A percentile compares a stretch with the other conserved stretches of the same genome.
phyloP scores from a whole-genome alignment of 257 asterid species.

The Petunia secreta region DNA sequence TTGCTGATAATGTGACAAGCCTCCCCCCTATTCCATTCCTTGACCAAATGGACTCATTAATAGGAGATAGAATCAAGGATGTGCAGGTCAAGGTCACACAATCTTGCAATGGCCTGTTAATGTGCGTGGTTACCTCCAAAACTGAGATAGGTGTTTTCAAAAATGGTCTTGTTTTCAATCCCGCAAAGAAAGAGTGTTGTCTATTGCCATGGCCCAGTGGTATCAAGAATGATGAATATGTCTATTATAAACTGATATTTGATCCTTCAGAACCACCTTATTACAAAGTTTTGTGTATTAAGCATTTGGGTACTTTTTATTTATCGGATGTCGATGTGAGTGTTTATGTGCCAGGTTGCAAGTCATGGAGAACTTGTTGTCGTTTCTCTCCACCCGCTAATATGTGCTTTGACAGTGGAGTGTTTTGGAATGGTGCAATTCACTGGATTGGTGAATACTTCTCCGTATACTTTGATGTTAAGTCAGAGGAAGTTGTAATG shows the following conservation, averaged over 20 bases:
- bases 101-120: conserved; percentile 20
- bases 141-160: not conserved
- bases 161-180: not conserved
- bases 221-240: not conserved
- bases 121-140: not conserved
- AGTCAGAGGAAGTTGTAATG: not conserved
- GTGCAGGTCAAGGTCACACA: not conserved
- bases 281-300: conserved; percentile 14
- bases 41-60: too few species aligned
- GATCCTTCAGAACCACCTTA: conserved; percentile 3
- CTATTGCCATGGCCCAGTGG: not conserved
- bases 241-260: not conserved
- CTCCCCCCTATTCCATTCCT: too few species aligned
- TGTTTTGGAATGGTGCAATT: conserved; percentile 16
- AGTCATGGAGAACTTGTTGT: not conserved
- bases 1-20: too few species aligned
- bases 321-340: too few species aligned
- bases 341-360: not conserved
- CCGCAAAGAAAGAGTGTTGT: not conserved
- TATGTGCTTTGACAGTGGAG: not conserved
- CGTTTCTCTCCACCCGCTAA: not conserved
- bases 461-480: not conserved
- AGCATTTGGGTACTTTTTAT: not conserved
- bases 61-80: too few species aligned
- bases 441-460: not conserved